phyloP scores from a whole-genome alignment of 1,284 basidiomycete genomes.

The Mixia osmundae region DNA sequence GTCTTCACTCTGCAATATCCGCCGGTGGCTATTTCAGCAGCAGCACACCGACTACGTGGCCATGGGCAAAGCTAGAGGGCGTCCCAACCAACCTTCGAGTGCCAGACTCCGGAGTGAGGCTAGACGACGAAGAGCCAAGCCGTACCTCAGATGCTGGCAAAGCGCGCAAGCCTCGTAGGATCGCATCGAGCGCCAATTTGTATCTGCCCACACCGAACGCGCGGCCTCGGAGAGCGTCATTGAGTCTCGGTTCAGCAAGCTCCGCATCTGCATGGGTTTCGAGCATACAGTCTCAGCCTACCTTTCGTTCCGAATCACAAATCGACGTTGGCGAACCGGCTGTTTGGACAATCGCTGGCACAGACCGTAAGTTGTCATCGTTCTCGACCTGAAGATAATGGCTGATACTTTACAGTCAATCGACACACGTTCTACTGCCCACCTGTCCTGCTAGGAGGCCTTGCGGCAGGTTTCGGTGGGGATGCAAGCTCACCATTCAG shows the following conservation, averaged over 20 bases:
- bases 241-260: no score
- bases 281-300: no score
- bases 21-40: conserved; percentile 6
- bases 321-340: no score
- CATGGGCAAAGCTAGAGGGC: not conserved
- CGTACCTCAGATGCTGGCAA: conserved; percentile 24
- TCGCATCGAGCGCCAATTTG: no score
- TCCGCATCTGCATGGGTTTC: no score
- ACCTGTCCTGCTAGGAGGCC: conserved; percentile 12
- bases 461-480: no score
- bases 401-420: conserved; percentile 13
- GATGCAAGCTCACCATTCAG: no score
- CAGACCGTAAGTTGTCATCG: conserved; percentile 32
- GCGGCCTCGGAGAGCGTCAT: no score
- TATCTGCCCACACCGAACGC: no score
- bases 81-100: not conserved
- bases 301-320: no score
- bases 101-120: not conserved
- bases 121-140: not conserved
- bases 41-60: not conserved
- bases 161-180: no score
- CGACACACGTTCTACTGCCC: conserved; percentile 24
- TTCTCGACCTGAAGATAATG: conserved; percentile 2
- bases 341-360: conserved; percentile 84
- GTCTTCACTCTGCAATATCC: no score